Evolutionary conservation across 2,329 filamentous ascomycete genomes (phyloP).

Genomic region (Chrysoporthe deuterocubensis): DNA sequence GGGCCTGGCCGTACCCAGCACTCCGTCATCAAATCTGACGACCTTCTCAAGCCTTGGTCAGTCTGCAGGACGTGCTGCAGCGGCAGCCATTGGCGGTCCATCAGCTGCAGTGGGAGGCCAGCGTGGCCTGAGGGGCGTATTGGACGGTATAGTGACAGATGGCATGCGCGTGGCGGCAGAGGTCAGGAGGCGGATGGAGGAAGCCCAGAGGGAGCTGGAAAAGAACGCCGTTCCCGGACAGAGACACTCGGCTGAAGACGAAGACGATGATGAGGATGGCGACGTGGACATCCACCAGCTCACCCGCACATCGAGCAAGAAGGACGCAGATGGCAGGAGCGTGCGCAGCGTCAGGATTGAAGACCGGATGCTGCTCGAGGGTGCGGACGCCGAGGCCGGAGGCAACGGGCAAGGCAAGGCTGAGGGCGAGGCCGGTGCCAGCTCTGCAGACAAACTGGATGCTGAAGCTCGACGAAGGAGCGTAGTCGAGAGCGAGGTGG

Average conservation of each 20-base stretch:
- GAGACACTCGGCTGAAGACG: constrained; percentile 60
- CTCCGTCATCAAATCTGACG: constrained; percentile 73
- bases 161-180: constrained; percentile 96
- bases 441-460: constrained; percentile 30
- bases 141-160: constrained; percentile 97
- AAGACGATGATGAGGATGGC: constrained; percentile 71
- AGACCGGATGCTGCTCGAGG: constrained; percentile 73
- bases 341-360: constrained; percentile 68
- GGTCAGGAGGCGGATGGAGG: constrained; percentile 90
- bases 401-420: constrained; percentile 36
- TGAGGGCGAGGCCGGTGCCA: constrained; percentile 31
- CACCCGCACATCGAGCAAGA: constrained; percentile 48
- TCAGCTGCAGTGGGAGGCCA: constrained; percentile 59
- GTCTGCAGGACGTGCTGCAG: constrained; percentile 49
- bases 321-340: constrained; percentile 65
- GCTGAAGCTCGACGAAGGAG: constrained; percentile 27
- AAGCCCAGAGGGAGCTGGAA: constrained; percentile 90
- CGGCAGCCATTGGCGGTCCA: constrained; percentile 44
- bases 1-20: constrained; percentile 46
- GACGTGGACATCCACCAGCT: constrained; percentile 39
- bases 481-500: constrained; percentile 26
- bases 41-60: constrained; percentile 79
- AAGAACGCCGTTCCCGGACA: constrained; percentile 72
- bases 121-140: constrained; percentile 84
- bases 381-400: constrained; percentile 72